These are phyloP conservation scores for Firmiana major DNA, from an alignment of 345 rosid genomes.

Conservation along the genomic window DNA sequence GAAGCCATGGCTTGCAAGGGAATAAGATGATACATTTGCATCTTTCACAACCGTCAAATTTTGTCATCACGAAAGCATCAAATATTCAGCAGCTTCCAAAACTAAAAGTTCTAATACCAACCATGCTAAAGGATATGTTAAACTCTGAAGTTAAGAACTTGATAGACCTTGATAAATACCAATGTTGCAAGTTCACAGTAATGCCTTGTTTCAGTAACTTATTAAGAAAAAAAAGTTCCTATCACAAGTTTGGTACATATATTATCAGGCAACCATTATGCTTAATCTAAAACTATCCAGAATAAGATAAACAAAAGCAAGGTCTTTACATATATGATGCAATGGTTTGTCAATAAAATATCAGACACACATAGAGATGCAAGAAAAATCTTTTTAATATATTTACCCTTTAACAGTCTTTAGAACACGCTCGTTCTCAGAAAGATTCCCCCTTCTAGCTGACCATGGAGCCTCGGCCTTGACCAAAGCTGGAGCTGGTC, in stretches of 20 bases:
- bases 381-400: background rate
- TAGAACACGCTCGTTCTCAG: constrained; percentile 79
- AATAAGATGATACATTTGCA: background rate
- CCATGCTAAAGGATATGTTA: background rate
- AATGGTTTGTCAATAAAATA: background rate
- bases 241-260: background rate
- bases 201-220: background rate
- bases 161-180: background rate
- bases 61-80: background rate
- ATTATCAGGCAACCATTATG: background rate
- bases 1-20: background rate
- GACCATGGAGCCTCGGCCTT: constrained; percentile 98
- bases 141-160: background rate
- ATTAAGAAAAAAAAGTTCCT: background rate
- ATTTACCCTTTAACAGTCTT: constrained; percentile 91
- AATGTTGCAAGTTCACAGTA: background rate
- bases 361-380: background rate
- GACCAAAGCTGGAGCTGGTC: constrained; percentile 57
- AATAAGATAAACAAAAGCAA: background rate
- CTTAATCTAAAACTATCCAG: background rate
- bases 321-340: background rate
- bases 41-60: background rate
- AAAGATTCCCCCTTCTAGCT: constrained; percentile 67
- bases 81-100: background rate
- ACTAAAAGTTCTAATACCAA: background rate